phyloP scores from a whole-genome alignment of 495 filamentous ascomycete species.

The Aspergillus sparsus region DNA sequence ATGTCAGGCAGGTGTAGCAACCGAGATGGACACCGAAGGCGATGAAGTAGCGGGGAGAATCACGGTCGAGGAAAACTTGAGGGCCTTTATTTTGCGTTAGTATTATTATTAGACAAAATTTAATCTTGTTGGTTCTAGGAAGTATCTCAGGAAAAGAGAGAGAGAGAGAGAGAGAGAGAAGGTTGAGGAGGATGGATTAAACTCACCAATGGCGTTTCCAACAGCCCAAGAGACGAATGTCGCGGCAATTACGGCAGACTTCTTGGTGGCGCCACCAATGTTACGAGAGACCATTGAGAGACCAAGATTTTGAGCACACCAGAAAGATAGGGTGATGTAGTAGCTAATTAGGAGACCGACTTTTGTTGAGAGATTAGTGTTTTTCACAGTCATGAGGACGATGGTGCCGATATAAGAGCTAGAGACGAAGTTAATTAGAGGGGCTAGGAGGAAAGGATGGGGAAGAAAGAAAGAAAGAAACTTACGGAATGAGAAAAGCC shows the following conservation, averaged over 20 bases:
- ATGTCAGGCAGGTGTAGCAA: conserved; percentile 42
- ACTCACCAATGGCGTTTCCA: conserved; percentile 45
- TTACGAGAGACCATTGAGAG: conserved; percentile 63
- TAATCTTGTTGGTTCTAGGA: no score
- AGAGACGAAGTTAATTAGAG: background rate
- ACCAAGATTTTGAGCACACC: conserved; percentile 60
- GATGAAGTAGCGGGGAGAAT: conserved; percentile 43
- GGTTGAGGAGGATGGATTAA: no score
- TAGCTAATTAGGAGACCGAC: conserved; percentile 62
- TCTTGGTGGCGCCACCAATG: conserved; percentile 71
- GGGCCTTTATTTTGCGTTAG: conserved; percentile 37
- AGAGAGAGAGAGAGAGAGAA: no score
- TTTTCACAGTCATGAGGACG: conserved; percentile 63
- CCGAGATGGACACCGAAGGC: conserved; percentile 47
- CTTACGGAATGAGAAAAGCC: conserved; percentile 63
- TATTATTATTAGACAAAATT: background rate
- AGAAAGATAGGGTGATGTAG: conserved; percentile 59
- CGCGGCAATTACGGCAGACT: conserved; percentile 50
- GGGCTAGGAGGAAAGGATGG: background rate
- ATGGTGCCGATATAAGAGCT: conserved; percentile 60
- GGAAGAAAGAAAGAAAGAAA: conserved; percentile 1
- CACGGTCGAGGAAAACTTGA: conserved; percentile 43
- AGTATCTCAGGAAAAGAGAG: no score
- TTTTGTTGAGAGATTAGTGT: conserved; percentile 46
- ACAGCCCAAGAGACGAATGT: conserved; percentile 48